Evolutionary conservation across 331 rosid species (phyloP).

Genomic region (Acacia pycnantha): DNA sequence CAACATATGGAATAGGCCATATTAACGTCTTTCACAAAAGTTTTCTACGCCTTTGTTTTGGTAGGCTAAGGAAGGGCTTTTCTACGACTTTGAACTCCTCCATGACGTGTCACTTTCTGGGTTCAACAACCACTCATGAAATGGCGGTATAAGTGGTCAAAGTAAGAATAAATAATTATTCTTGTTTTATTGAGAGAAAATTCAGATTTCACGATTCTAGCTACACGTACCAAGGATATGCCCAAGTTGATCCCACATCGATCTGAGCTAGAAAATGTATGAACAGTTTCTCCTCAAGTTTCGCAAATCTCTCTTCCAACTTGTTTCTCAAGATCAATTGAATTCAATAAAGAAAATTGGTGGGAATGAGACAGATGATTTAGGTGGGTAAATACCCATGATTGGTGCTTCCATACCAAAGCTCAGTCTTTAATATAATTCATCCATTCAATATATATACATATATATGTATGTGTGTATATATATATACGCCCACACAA

Average conservation of each 20-base stretch:
- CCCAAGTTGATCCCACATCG: not conserved
- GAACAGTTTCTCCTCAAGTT: not conserved
- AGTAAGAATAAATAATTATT: not conserved
- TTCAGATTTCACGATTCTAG: not conserved
- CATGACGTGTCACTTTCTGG: not conserved
- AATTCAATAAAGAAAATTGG: no score
- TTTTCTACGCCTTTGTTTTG: not conserved
- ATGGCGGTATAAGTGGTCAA: not conserved
- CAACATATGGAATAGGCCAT: no score
- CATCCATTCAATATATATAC: no score
- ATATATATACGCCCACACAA: no score
- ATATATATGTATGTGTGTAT: no score
- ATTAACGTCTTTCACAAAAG: not conserved
- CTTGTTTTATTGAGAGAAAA: not conserved
- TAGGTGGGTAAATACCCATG: not conserved
- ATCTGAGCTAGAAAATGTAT: not conserved
- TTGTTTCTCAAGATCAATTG: not conserved
- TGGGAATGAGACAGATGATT: not conserved
- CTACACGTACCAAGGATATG: not conserved
- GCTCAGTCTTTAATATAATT: no score
- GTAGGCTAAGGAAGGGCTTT: not conserved
- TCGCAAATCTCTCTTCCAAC: not conserved
- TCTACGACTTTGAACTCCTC: not conserved
- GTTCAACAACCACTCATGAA: not conserved
- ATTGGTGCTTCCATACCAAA: not conserved